Evolutionary conservation across 2,329 filamentous ascomycete species (phyloP).

Genomic region (Verticillium zaregamsianum): DNA sequence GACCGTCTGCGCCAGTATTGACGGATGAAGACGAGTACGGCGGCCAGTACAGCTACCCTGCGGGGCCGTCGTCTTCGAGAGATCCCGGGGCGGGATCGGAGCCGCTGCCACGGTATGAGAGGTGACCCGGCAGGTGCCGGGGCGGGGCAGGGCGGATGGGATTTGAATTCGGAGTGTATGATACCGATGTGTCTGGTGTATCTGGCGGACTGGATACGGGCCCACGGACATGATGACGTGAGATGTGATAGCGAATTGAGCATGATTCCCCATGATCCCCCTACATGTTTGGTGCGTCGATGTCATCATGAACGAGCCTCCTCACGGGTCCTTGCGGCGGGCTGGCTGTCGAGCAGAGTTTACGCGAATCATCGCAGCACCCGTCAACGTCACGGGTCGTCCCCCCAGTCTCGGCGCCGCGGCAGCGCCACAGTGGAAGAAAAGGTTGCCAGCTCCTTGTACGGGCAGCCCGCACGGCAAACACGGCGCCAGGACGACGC

Average conservation of each 20-base stretch:
- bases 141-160: conserved; percentile 1
- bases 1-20: conserved; percentile 56
- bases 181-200: not conserved
- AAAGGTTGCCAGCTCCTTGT: not conserved
- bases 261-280: not conserved
- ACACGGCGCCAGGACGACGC: not conserved
- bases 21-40: conserved; percentile 50
- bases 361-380: not conserved
- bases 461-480: not conserved
- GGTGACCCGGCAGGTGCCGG: conserved; percentile 15
- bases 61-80: conserved; percentile 4
- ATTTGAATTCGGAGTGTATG: not conserved
- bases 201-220: not conserved
- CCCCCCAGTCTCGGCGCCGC: not conserved
- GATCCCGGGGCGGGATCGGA: conserved; percentile 13
- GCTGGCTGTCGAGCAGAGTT: not conserved
- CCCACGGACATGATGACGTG: not conserved
- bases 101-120: conserved; percentile 29
- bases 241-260: not conserved
- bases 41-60: conserved; percentile 18
- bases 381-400: not conserved
- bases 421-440: not conserved
- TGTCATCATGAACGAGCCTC: too few species aligned
- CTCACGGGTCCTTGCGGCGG: not conserved
- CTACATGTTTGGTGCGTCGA: not conserved